Conservation (phyloP, 257 asterid species). For the Gynochthodes officinalis region DNA sequence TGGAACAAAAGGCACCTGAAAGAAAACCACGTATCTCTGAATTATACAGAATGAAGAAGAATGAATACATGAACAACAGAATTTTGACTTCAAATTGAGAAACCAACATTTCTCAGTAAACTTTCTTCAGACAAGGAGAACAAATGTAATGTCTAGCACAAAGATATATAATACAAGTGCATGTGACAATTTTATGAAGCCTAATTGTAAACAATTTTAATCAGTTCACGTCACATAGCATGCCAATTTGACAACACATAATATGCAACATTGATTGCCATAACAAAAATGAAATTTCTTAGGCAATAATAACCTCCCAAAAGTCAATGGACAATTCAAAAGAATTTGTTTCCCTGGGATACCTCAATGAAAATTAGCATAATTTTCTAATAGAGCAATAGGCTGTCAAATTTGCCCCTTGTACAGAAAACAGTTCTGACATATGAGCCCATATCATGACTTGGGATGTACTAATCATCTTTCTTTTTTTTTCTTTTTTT, state of each 20-base stretch:
- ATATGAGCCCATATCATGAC: not conserved
- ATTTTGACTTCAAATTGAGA: slow-evolving; percentile 1
- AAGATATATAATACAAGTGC: not conserved
- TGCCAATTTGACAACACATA: not conserved
- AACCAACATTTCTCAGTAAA: not conserved
- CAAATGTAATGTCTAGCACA: not conserved
- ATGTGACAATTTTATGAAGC: not conserved
- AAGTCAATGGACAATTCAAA: not conserved
- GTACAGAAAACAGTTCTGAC: not conserved
- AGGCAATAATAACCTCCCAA: not conserved
- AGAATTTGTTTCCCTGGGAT: slow-evolving; percentile 2
- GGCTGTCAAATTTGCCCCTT: not conserved
- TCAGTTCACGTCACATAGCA: not conserved
- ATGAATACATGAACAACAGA: not conserved
- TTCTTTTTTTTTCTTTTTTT: too few species aligned
- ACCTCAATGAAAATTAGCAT: not conserved
- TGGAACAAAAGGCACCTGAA: slow-evolving; percentile 79
- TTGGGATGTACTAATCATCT: not conserved
- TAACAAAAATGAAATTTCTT: not conserved
- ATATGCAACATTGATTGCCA: not conserved
- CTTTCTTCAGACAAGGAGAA: not conserved
- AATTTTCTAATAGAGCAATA: not conserved
- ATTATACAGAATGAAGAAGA: not conserved
- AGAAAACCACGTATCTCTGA: not conserved
- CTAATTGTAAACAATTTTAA: not conserved